These are phyloP conservation scores for Ascochyta rabiei DNA, from an alignment of 2,329 filamentous ascomycete species.

Conservation along the genomic window DNA sequence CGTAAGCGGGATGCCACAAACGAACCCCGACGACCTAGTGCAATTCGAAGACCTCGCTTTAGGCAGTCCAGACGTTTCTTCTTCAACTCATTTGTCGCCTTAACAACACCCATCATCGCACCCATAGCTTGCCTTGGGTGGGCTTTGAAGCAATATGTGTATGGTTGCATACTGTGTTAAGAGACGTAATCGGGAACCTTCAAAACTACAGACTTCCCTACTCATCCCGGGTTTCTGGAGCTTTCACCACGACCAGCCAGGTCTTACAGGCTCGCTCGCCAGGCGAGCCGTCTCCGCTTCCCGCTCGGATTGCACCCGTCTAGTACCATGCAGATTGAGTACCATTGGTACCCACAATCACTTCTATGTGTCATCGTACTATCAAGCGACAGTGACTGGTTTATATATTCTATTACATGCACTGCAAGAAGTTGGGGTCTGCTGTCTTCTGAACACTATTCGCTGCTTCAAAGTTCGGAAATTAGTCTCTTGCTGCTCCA, in stretches of 20 bases:
- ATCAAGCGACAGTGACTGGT: not conserved
- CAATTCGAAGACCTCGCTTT: not conserved
- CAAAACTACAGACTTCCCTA: not conserved
- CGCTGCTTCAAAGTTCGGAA: not conserved
- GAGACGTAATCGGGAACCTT: not conserved
- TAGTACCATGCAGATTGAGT: not conserved
- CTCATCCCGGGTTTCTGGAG: not conserved
- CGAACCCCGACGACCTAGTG: not conserved
- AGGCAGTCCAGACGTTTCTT: not conserved
- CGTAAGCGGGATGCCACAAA: not conserved
- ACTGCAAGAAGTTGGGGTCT: not conserved
- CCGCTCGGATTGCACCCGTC: conserved; percentile 4
- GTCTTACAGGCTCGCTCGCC: not conserved
- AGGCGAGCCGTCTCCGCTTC: not conserved
- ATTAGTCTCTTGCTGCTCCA: not conserved
- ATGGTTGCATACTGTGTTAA: not conserved
- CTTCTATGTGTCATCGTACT: not conserved
- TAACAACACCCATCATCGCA: not conserved
- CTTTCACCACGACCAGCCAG: not conserved
- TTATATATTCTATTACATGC: not conserved
- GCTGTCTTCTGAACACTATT: not conserved
- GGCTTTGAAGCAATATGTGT: not conserved
- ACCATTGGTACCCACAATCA: too few species aligned
- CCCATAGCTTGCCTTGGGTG: not conserved
- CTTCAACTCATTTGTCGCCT: not conserved